Conservation (phyloP, 805 yeast genomes). For the Teunomyces tritomae region DNA sequence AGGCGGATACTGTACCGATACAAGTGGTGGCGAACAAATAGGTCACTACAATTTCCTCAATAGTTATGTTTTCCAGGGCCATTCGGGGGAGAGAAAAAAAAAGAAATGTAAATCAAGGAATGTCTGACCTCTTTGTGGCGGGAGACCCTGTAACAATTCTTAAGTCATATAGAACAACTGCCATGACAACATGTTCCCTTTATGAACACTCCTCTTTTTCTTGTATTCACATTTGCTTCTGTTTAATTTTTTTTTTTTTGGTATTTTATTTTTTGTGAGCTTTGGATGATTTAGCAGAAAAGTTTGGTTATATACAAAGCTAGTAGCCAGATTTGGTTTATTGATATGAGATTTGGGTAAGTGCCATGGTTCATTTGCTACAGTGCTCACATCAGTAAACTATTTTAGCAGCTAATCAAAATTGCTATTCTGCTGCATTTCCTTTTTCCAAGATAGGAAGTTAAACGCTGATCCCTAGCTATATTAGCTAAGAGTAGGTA, state of each 20-base stretch:
- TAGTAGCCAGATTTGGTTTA: not conserved
- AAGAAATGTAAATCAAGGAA: too few species aligned
- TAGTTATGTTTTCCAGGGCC: too few species aligned
- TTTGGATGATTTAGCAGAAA: not conserved
- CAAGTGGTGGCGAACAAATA: not conserved
- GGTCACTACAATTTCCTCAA: too few species aligned
- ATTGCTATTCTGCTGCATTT: not conserved
- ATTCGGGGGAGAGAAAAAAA: too few species aligned
- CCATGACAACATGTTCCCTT: too few species aligned
- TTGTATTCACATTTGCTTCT: too few species aligned
- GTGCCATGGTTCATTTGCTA: not conserved
- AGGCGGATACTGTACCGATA: not conserved
- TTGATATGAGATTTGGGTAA: not conserved
- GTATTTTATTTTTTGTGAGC: not conserved
- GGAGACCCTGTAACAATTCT: too few species aligned
- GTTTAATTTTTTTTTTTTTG: not conserved
- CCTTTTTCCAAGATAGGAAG: not conserved
- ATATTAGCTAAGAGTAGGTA: too few species aligned
- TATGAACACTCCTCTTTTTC: too few species aligned
- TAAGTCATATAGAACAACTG: too few species aligned
- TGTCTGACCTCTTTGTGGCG: too few species aligned
- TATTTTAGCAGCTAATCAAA: not conserved
- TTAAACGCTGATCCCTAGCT: too few species aligned
- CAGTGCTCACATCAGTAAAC: not conserved
- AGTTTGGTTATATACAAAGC: not conserved